Evolutionary conservation across 2,329 filamentous ascomycete species (phyloP).

Genomic region (Dactylellina cionopaga): DNA sequence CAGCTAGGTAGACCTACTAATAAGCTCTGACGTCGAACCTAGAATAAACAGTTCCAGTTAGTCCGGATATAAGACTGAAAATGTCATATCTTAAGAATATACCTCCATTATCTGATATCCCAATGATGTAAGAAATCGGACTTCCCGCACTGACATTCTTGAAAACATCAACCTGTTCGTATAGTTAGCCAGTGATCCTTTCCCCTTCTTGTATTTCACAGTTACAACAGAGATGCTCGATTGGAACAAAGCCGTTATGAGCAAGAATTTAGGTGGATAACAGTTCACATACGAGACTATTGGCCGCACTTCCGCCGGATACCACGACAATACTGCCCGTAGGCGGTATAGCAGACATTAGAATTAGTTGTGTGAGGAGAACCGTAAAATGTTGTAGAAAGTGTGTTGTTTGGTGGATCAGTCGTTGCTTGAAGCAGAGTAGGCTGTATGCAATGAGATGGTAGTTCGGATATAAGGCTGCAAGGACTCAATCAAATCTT

Average conservation of each 20-base stretch:
- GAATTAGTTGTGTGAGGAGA: not conserved
- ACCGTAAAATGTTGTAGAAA: constrained; percentile 28
- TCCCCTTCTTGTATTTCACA: too few relatives aligned
- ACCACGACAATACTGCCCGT: constrained; percentile 38
- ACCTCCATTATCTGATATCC: constrained; percentile 92
- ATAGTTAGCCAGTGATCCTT: too few relatives aligned
- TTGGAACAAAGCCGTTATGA: not conserved
- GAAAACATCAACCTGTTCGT: constrained; percentile 46
- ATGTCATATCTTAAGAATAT: too few relatives aligned
- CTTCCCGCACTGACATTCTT: constrained; percentile 46
- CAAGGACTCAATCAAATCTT: too few relatives aligned
- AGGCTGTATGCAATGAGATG: too few relatives aligned
- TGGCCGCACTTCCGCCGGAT: constrained; percentile 49
- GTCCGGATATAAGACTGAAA: not conserved
- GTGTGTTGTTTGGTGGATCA: constrained; percentile 15
- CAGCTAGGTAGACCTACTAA: constrained; percentile 19
- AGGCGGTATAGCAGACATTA: not conserved
- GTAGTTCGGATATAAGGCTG: too few relatives aligned
- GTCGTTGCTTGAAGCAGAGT: too few relatives aligned
- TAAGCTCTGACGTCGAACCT: constrained; percentile 79
- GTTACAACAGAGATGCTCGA: too few relatives aligned
- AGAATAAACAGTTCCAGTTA: not conserved
- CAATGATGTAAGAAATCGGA: constrained; percentile 76
- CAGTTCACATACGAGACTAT: constrained; percentile 38
- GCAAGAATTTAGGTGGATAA: not conserved